These are phyloP conservation scores for Vachellia pachyceras DNA, from an alignment of 306 rosid species.

Conservation along the genomic window DNA sequence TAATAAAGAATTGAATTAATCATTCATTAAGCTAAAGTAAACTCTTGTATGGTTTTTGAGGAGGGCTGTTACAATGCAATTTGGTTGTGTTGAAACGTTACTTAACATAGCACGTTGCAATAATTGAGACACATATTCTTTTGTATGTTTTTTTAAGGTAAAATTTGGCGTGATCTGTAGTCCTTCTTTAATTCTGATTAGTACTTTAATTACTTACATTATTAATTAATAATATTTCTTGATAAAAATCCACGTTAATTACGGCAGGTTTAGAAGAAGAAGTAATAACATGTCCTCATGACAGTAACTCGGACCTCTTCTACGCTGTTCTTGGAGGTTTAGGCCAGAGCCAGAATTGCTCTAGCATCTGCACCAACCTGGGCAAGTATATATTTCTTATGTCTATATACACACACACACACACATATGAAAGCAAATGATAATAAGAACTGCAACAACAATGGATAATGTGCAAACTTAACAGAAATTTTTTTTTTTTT, in stretches of 20 bases:
- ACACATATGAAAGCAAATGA: no score
- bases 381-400: no score
- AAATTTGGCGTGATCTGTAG: background rate
- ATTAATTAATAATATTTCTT: background rate
- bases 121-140: background rate
- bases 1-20: background rate
- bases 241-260: background rate
- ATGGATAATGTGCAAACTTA: no score
- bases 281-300: constrained; percentile 66
- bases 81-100: background rate
- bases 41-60: background rate
- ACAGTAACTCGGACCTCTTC: constrained; percentile 59
- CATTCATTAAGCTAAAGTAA: background rate
- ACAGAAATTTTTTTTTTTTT: no score
- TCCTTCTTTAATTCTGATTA: background rate
- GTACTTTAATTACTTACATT: background rate
- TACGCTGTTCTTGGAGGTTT: constrained; percentile 82
- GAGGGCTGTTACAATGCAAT: background rate
- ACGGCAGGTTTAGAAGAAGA: constrained; percentile 66
- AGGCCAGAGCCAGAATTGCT: constrained; percentile 93
- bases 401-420: no score
- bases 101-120: background rate
- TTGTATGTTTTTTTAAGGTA: background rate
- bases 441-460: no score
- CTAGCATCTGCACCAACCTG: constrained; percentile 57